phyloP scores from a whole-genome alignment of 202 grass and related monocot genomes.

The Musa balbisiana region DNA sequence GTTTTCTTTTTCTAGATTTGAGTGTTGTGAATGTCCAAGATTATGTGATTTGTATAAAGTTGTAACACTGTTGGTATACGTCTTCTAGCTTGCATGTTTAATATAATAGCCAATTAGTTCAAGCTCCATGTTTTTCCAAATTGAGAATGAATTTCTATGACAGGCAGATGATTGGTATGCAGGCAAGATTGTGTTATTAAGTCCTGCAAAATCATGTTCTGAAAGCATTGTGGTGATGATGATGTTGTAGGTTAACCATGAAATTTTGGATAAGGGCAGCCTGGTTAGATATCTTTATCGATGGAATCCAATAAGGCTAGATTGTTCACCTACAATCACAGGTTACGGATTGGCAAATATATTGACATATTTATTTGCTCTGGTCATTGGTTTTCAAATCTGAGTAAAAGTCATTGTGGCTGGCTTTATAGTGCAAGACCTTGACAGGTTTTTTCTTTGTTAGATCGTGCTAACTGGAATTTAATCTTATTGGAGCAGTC shows the following conservation, averaged over 20 bases:
- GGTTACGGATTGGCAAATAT: background rate
- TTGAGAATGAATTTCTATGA: constrained; percentile 34
- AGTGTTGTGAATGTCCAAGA: background rate
- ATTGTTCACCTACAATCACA: background rate
- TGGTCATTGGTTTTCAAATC: background rate
- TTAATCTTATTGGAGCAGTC: background rate
- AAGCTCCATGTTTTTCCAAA: constrained; percentile 57
- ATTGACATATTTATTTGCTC: background rate
- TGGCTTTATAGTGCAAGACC: background rate
- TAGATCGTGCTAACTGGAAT: background rate
- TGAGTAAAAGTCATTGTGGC: background rate
- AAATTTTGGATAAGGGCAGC: background rate
- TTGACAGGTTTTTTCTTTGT: background rate
- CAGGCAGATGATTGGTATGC: constrained; percentile 28
- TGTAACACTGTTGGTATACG: constrained; percentile 1
- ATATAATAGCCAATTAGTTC: constrained; percentile 62
- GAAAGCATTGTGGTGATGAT: constrained; percentile 7
- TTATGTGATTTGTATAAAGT: background rate
- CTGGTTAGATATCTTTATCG: background rate
- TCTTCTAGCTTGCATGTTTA: constrained; percentile 73
- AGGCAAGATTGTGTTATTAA: constrained; percentile 16
- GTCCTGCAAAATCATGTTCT: constrained; percentile 9
- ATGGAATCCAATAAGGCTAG: background rate
- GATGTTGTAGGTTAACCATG: background rate
- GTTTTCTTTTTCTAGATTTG: background rate